phyloP scores from a whole-genome alignment of 495 filamentous ascomycete genomes.

The Neurospora tetraspora region DNA sequence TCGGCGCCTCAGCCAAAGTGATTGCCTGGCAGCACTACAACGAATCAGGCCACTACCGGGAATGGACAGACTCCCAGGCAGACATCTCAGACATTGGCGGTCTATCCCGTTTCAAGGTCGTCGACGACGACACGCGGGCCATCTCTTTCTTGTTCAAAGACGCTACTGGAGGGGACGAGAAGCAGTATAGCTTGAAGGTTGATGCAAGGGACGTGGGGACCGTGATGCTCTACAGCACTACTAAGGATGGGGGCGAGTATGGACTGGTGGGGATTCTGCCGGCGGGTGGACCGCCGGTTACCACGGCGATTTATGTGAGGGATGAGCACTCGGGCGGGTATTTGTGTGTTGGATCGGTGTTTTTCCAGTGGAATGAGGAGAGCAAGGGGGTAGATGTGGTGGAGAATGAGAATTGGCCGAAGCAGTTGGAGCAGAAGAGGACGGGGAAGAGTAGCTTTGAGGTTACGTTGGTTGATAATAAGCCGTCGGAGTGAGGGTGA shows the following conservation, averaged over 20 bases:
- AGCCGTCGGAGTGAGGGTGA: not conserved
- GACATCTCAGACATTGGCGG: constrained; percentile 1
- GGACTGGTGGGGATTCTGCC: not conserved
- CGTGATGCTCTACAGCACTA: not conserved
- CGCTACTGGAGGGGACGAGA: not conserved
- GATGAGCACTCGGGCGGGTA: not conserved
- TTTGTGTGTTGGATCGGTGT: not conserved
- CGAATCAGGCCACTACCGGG: not conserved
- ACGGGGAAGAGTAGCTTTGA: constrained; percentile 1
- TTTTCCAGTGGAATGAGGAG: constrained; percentile 1
- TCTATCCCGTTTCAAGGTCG: not conserved
- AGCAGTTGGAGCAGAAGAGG: not conserved
- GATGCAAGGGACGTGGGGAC: not conserved
- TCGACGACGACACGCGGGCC: not conserved
- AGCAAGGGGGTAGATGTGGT: constrained; percentile 1
- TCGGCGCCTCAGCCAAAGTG: constrained; percentile 3
- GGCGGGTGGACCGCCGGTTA: not conserved
- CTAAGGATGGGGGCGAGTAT: not conserved
- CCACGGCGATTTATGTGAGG: constrained; percentile 2
- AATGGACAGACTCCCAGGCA: not conserved
- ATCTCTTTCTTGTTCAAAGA: constrained; percentile 3
- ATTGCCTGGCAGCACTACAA: constrained; percentile 7
- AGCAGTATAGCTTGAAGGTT: constrained; percentile 1
- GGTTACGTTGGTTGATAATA: constrained; percentile 3
- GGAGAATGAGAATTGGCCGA: constrained; percentile 1